phyloP scores from a whole-genome alignment of 331 rosid species.

The Spiraea crenata region DNA sequence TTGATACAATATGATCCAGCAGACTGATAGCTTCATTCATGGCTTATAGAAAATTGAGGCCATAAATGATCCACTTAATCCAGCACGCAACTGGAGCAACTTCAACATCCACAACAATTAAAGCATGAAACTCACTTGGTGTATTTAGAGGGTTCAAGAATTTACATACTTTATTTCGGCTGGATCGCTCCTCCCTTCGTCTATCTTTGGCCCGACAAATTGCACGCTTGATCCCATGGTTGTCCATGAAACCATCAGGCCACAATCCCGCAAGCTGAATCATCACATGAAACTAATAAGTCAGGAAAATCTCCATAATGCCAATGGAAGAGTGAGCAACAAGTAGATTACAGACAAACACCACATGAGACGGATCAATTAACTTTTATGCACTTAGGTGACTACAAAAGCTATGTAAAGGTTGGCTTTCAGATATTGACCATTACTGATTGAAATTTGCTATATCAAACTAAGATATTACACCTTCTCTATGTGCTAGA shows the following conservation, averaged over 20 bases:
- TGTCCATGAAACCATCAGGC: constrained; percentile 97
- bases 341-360: too few species aligned
- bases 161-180: constrained; percentile 60
- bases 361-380: too few species aligned
- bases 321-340: background rate
- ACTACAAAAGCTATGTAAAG: background rate
- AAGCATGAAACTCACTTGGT: background rate
- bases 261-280: constrained; percentile 88
- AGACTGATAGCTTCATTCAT: background rate
- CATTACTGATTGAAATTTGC: background rate
- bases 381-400: background rate
- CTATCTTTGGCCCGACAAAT: constrained; percentile 93
- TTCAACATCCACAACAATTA: background rate
- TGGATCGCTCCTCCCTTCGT: constrained; percentile 58
- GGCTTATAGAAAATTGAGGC: background rate
- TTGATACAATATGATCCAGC: background rate
- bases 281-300: constrained; percentile 9
- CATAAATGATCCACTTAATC: constrained; percentile 4
- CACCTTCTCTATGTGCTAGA: too few species aligned
- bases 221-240: constrained; percentile 93
- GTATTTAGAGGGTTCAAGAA: background rate
- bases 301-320: background rate
- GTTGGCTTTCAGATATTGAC: background rate
- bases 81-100: background rate
- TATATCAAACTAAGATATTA: too few species aligned